Conservation (phyloP, 176 grass and related monocot species). For the Zoysia japonica region DNA sequence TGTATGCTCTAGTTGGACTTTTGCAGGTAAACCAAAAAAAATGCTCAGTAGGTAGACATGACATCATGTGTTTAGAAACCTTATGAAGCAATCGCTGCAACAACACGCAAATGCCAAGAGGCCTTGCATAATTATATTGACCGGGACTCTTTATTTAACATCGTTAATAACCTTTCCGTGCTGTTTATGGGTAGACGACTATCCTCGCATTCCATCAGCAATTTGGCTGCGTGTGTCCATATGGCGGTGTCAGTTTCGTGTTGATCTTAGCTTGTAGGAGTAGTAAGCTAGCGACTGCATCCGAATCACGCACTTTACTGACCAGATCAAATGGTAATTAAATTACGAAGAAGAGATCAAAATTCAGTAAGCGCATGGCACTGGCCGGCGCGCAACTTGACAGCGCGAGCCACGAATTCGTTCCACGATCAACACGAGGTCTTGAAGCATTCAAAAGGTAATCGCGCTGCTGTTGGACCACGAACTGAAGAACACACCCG, state of each 20-base stretch:
- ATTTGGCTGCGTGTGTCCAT: background rate
- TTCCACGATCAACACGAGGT: background rate
- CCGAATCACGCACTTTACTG: background rate
- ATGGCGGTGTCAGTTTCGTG: background rate
- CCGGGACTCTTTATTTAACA: background rate
- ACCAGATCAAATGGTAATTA: background rate
- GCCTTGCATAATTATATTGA: background rate
- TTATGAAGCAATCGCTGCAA: background rate
- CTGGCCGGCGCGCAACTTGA: background rate
- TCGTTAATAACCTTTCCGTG: background rate
- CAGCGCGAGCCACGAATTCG: background rate
- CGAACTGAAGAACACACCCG: too few relatives aligned
- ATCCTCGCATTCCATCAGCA: background rate
- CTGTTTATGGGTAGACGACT: background rate
- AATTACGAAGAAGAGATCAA: background rate
- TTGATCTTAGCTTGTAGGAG: background rate
- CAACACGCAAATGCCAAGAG: background rate
- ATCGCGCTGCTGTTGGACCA: background rate
- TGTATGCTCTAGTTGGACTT: background rate
- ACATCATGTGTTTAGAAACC: background rate
- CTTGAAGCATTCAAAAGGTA: background rate
- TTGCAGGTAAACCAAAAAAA: background rate
- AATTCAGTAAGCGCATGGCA: background rate
- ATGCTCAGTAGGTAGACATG: background rate
- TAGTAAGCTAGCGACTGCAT: background rate